Conservation (phyloP, 441 rosid genomes). For the Lepidium campestre region DNA sequence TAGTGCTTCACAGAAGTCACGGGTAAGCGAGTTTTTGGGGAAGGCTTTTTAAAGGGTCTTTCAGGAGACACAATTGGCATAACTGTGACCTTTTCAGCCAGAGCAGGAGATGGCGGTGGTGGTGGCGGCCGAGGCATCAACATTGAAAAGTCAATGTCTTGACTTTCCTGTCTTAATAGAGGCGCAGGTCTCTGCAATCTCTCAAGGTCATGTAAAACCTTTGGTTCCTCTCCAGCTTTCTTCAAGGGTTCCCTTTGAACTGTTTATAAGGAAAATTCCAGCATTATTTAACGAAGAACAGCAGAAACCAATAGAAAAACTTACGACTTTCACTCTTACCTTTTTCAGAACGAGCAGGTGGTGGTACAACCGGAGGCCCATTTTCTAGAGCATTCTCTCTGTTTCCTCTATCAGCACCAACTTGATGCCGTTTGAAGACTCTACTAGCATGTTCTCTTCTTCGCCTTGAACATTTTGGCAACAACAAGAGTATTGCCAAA, state of each 20-base stretch:
- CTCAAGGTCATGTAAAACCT: no score
- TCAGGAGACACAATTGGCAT: constrained; percentile 46
- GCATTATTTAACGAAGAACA: background rate
- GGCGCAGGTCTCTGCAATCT: no score
- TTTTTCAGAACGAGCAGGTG: constrained; percentile 53
- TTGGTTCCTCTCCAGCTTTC: constrained; percentile 41
- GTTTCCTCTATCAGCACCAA: constrained; percentile 57
- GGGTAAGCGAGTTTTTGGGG: constrained; percentile 34
- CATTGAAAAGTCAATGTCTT: no score
- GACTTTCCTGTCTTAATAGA: no score
- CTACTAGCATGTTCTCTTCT: constrained; percentile 42
- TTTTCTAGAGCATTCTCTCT: constrained; percentile 50
- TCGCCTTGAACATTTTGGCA: constrained; percentile 51
- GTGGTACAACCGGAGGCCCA: constrained; percentile 37
- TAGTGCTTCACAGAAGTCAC: constrained; percentile 62
- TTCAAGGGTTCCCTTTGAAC: constrained; percentile 18
- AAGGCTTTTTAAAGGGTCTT: constrained; percentile 41
- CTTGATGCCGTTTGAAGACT: constrained; percentile 57
- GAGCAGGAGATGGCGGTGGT: constrained; percentile 36
- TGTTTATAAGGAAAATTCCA: constrained; percentile 38
- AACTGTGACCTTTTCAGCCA: constrained; percentile 47
- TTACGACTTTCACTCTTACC: constrained; percentile 32
- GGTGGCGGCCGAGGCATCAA: no score
- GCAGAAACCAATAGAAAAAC: background rate
- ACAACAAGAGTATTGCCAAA: constrained; percentile 42